A percentile compares a stretch with the other conserved stretches of the same genome.
phyloP scores from a whole-genome alignment of 1,284 basidiomycete genomes.

The Xerocomus nothofagi region DNA sequence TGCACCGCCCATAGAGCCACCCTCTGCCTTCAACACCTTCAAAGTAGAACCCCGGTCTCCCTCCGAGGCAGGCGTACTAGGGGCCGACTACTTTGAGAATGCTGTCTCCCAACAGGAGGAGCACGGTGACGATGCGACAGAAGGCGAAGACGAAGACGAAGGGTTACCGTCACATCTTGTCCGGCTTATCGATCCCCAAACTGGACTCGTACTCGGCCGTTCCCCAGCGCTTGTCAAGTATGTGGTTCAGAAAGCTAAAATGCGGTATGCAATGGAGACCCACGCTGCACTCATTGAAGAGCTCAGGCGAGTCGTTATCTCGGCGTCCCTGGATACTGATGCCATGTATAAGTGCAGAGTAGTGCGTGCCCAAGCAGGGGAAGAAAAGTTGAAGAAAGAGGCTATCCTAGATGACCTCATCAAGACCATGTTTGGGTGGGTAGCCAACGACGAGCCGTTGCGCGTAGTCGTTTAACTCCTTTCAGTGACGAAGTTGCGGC shows the following conservation, averaged over 20 bases:
- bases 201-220: conserved; percentile 59
- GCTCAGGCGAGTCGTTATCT: conserved; percentile 39
- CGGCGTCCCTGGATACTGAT: not conserved
- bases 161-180: conserved; percentile 53
- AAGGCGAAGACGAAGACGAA: conserved; percentile 39
- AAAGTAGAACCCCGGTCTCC: conserved; percentile 58
- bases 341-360: conserved; percentile 24
- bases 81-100: conserved; percentile 32
- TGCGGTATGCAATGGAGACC: conserved; percentile 58
- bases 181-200: conserved; percentile 49
- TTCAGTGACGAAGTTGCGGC: conserved; percentile 34
- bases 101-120: conserved; percentile 20
- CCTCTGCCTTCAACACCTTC: conserved; percentile 54
- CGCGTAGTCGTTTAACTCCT: not conserved
- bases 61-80: conserved; percentile 36
- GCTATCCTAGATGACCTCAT: conserved; percentile 52
- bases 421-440: conserved; percentile 53
- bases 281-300: conserved; percentile 65
- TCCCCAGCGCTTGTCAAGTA: conserved; percentile 66
- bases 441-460: not conserved
- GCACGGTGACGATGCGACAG: conserved; percentile 21
- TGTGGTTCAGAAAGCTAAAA: conserved; percentile 76
- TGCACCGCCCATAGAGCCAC: conserved; percentile 30
- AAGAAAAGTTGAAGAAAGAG: conserved; percentile 57
- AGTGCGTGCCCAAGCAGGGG: conserved; percentile 51